Evolutionary conservation across 495 filamentous ascomycete species (phyloP).

Genomic region (Cercophora newfieldiana): DNA sequence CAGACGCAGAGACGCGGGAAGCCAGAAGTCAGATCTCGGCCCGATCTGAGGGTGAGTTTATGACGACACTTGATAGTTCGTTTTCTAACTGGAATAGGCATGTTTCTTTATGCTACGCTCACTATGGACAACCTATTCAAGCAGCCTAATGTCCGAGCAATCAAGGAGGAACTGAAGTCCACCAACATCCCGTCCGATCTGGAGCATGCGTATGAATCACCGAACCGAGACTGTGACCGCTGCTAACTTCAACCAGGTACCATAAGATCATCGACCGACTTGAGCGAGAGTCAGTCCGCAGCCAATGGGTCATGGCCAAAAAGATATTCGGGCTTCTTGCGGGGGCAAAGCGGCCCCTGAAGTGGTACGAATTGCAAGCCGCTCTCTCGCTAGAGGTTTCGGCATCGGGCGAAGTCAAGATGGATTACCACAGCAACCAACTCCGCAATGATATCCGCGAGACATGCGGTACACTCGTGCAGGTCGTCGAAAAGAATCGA

Average conservation of each 20-base stretch:
- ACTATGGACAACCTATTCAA: conserved; percentile 42
- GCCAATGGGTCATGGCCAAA: conserved; percentile 32
- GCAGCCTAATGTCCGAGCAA: conserved; percentile 29
- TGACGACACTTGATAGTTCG: neutral
- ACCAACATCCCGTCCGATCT: conserved; percentile 39
- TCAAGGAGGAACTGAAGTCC: conserved; percentile 36
- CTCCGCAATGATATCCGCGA: conserved; percentile 38
- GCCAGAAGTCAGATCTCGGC: conserved; percentile 18
- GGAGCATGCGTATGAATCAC: conserved; percentile 39
- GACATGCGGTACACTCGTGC: conserved; percentile 48
- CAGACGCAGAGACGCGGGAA: conserved; percentile 11
- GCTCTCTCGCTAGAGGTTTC: conserved; percentile 39
- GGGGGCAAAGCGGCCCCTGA: conserved; percentile 46
- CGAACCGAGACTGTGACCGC: neutral
- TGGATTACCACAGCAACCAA: conserved; percentile 31
- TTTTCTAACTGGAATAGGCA: conserved; percentile 33
- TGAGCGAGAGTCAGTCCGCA: conserved; percentile 15
- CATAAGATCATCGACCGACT: conserved; percentile 41
- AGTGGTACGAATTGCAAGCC: conserved; percentile 49
- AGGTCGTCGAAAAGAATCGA: conserved; percentile 25
- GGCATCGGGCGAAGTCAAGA: neutral
- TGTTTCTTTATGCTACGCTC: conserved; percentile 53
- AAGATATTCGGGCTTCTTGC: conserved; percentile 47
- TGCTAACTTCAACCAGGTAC: conserved; percentile 35
- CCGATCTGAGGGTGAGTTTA: conserved; percentile 10